Evolutionary conservation across 2,329 filamentous ascomycete genomes (phyloP).

Genomic region (Knufia fluminis): DNA sequence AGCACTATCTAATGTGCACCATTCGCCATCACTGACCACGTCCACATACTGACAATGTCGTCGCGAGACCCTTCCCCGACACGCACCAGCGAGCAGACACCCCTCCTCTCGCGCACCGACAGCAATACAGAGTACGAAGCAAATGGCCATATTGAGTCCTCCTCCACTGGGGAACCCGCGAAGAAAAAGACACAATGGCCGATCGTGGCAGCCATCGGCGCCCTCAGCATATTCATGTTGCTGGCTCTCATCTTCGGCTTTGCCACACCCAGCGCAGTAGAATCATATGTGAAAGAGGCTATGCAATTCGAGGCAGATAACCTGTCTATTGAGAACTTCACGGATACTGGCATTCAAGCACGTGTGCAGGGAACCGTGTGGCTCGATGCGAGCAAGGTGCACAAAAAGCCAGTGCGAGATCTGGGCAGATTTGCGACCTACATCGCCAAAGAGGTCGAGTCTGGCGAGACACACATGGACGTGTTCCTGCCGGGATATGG

Average conservation of each 20-base stretch:
- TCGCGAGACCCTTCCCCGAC: slow-evolving; percentile 25
- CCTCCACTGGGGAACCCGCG: slow-evolving; percentile 17
- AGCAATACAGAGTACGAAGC: slow-evolving; percentile 26
- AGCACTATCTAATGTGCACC: not conserved
- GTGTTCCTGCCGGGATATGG: slow-evolving; percentile 78
- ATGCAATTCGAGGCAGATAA: slow-evolving; percentile 73
- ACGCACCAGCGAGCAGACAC: slow-evolving; percentile 35
- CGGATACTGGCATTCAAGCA: slow-evolving; percentile 63
- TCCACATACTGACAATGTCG: slow-evolving; percentile 14
- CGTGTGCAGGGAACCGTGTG: slow-evolving; percentile 73
- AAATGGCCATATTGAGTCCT: slow-evolving; percentile 20
- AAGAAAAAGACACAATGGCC: slow-evolving; percentile 55
- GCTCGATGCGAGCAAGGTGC: slow-evolving; percentile 68
- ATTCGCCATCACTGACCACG: not conserved
- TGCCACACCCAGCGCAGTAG: slow-evolving; percentile 66
- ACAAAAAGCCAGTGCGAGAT: slow-evolving; percentile 60
- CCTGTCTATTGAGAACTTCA: slow-evolving; percentile 78
- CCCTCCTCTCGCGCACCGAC: slow-evolving; percentile 31
- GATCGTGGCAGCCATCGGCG: slow-evolving; percentile 61
- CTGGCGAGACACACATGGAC: slow-evolving; percentile 59
- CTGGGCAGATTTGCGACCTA: slow-evolving; percentile 72
- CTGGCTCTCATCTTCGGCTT: slow-evolving; percentile 70
- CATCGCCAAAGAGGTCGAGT: slow-evolving; percentile 69
- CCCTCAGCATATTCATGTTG: slow-evolving; percentile 55
- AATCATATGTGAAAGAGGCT: slow-evolving; percentile 79